Evolutionary conservation across 257 asterid genomes (phyloP).

Genomic region (Solanum sejunctum): DNA sequence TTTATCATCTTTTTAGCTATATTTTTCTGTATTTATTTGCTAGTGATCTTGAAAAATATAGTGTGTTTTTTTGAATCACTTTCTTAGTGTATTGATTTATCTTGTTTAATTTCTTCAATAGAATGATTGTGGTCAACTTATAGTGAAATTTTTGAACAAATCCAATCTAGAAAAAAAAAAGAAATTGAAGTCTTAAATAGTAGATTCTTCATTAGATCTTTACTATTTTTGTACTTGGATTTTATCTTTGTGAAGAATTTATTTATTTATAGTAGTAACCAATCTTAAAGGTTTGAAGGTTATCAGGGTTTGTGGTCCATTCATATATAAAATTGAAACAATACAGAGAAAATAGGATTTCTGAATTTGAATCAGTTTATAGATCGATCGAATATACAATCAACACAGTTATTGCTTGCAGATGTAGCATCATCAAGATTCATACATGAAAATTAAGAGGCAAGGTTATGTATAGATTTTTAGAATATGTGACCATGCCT

Average conservation of each 20-base stretch:
- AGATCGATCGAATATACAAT: not conserved
- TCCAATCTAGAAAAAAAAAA: not conserved
- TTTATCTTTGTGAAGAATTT: not conserved
- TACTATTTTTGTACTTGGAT: not conserved
- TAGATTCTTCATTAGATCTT: not conserved
- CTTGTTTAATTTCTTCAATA: not conserved
- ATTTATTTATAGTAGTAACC: not conserved
- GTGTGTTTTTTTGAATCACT: not conserved
- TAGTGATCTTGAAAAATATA: not conserved
- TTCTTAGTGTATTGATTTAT: not conserved
- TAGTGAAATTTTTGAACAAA: not conserved
- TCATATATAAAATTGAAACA: not conserved
- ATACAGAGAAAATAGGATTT: not conserved
- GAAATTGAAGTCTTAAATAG: not conserved
- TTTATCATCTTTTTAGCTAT: not conserved
- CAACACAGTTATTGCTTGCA: slow-evolving; percentile 27
- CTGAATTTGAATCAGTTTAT: not conserved
- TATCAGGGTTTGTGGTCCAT: not conserved
- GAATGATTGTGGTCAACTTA: not conserved
- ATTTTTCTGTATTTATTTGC: not conserved
- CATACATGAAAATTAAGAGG: slow-evolving; percentile 23
- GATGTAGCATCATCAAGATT: slow-evolving; percentile 44
- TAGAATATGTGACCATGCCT: not conserved
- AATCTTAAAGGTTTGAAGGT: not conserved
- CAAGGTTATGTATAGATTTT: not conserved